Evolutionary conservation across 768 basidiomycete genomes (phyloP).

Genomic region (Clavulina sp.): DNA sequence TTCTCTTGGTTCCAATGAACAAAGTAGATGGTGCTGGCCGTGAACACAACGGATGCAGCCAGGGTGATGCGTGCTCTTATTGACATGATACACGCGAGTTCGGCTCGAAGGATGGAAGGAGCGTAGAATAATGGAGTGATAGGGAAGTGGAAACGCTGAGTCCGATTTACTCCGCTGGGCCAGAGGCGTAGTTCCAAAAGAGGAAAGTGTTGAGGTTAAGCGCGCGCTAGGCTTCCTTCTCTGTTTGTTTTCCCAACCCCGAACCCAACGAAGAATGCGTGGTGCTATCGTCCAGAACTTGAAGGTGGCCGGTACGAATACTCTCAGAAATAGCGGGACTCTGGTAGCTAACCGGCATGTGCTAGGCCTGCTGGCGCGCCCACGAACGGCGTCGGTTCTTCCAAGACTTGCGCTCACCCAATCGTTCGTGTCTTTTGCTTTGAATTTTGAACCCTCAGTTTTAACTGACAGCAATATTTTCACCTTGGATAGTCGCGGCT

Average conservation of each 20-base stretch:
- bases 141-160: neutral
- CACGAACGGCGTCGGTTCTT: neutral
- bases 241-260: neutral
- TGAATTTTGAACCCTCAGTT: neutral
- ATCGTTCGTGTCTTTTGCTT: neutral
- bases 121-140: no score
- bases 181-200: slow-evolving; percentile 3
- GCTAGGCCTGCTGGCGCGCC: neutral
- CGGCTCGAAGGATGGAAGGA: no score
- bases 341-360: neutral
- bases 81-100: no score
- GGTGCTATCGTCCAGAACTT: neutral
- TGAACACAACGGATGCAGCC: slow-evolving; percentile 41
- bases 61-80: slow-evolving; percentile 59
- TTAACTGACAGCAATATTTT: neutral
- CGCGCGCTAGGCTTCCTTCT: neutral
- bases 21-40: slow-evolving; percentile 63
- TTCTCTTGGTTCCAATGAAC: slow-evolving; percentile 75
- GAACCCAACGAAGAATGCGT: no score
- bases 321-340: neutral
- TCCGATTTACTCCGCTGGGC: neutral
- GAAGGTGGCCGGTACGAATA: neutral
- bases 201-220: neutral
- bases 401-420: neutral
- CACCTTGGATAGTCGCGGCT: neutral